Evolutionary conservation across 164 flowering plant genomes (phyloP), one percentile per base, ranked within the genome.

Genomic region (Umbellularia californica): DNA sequence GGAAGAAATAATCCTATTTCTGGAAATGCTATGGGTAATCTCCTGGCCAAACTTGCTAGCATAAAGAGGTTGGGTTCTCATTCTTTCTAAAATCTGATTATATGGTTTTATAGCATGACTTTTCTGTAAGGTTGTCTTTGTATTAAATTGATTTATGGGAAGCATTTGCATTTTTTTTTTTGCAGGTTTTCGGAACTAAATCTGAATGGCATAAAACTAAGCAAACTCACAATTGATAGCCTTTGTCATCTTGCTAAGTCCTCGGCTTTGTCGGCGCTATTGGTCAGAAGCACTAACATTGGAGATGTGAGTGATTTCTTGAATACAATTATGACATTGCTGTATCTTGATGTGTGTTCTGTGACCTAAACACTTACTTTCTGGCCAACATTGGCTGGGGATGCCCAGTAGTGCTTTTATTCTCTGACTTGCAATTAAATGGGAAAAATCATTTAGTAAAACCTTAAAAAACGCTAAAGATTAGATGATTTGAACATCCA

Each of bases 121-220:
- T 13, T 25, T 70, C 28, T n/a, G 55, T 47, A 41, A 47, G 72
- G 60, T 14, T 51, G n/a, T 50, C 52, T 50, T 28, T 51, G 60
- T 23, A 58, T 52, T 13, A 13, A 28, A 17, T 71, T 27, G 33
- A 30, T 30, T 30, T 30, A 30, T 30, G 33, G 33, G 33, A 30
- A 9, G 23, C 69, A 60, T 28, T 13, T 58, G 25, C 3, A 50
- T 25, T 12, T 30, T 22, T 55, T 55, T 0, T 28, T 13, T 68
- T 83, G 30, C 65, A 95, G 99, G 72, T 88, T 95, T 86, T 81
- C 97, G 52, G 95, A 91, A 74, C 81, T 95, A 65, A 91, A 76
- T 82, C 76, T 96, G 71, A 87, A 76, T 83, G 98, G 93, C 47
- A 66, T 91, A 72, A 92, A 91, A 83, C 79, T 94, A 65, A 86